Evolutionary conservation across 2,329 filamentous ascomycete species (phyloP), one percentile per base, ranked within the genome.

Genomic region (Ophiosphaerella herpotricha): DNA sequence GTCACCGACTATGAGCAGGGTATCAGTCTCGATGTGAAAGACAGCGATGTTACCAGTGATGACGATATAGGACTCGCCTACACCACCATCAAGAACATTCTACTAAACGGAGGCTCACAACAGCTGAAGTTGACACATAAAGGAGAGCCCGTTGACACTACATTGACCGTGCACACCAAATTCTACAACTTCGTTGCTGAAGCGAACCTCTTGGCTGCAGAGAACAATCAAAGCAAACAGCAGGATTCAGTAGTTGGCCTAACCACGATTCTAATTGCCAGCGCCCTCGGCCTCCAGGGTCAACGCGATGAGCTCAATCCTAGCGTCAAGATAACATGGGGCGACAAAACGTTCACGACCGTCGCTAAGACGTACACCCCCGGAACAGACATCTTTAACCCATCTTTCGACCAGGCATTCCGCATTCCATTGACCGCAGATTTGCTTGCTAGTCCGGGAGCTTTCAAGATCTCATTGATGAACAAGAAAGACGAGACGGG

Each of bases 301-400:
- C 60, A 73, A 43, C 75, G 75, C 35, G 70, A 78, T 14, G 71
- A 76, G 45, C 64, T 80, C 12, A 75, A 75, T 43, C 78, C 78
- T 24, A 79, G 76, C 57, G 70, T 80, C 44, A 73, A 74, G 58
- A 69, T 80, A 1, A 65, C 68, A 0, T 79, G 74, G 74, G 75
- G 75, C 13, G 66, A 47, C 7, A 71, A 74, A 53, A 66, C 69
- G 18, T 79, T 77, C 68, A 64, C 61, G 43, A 80, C 78, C 0
- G 73, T 68, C 1, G 64, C 70, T 46, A 76, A 77, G 65, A 62
- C 69, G 0, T 78, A 80, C 58, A 69, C 66, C 2, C 76, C 77
- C 0, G 78, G 78, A 2, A 72, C 63, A 2, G 78, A 80, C 42
- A 78, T 80, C 53, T 77, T 76, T 66, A 80, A 79, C 57, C 78